These are phyloP conservation scores for Fusarium drepaniforme DNA, from an alignment of 2,329 filamentous ascomycete species.

Conservation along the genomic window DNA sequence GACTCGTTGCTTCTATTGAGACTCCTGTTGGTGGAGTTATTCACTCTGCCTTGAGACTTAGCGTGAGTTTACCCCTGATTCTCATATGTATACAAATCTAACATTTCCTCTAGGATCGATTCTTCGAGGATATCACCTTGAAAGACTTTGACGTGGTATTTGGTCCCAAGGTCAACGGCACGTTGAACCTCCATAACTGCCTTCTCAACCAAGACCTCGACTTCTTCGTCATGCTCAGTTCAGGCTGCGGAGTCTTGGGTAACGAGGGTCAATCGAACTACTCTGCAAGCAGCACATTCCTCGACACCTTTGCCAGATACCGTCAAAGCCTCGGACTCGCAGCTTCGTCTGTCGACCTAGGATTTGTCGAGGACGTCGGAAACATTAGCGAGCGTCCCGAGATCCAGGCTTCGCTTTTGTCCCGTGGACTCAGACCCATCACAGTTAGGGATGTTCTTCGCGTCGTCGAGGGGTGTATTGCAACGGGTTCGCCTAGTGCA, in stretches of 20 bases:
- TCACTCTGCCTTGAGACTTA: slow-evolving; percentile 39
- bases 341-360: slow-evolving; percentile 37
- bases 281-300: slow-evolving; percentile 39
- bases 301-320: slow-evolving; percentile 39
- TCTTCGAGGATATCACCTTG: slow-evolving; percentile 38
- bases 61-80: slow-evolving; percentile 25
- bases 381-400: slow-evolving; percentile 41
- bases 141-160: slow-evolving; percentile 38
- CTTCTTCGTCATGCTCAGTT: slow-evolving; percentile 42
- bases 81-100: slow-evolving; percentile 5
- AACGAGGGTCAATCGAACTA: slow-evolving; percentile 40
- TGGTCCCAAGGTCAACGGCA: slow-evolving; percentile 38
- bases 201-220: slow-evolving; percentile 37
- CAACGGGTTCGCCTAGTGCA: slow-evolving; percentile 25
- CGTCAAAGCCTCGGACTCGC: slow-evolving; percentile 36
- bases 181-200: slow-evolving; percentile 33
- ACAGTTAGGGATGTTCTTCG: slow-evolving; percentile 39
- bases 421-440: slow-evolving; percentile 39
- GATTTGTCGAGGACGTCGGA: slow-evolving; percentile 39
- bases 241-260: slow-evolving; percentile 36
- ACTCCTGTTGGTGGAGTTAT: slow-evolving; percentile 37
- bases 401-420: slow-evolving; percentile 34
- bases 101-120: slow-evolving; percentile 26
- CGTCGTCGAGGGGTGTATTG: slow-evolving; percentile 39
- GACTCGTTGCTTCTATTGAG: slow-evolving; percentile 21